These are phyloP conservation scores for Luzula sylvatica DNA, from an alignment of 176 grass and related monocot species.

Conservation along the genomic window DNA sequence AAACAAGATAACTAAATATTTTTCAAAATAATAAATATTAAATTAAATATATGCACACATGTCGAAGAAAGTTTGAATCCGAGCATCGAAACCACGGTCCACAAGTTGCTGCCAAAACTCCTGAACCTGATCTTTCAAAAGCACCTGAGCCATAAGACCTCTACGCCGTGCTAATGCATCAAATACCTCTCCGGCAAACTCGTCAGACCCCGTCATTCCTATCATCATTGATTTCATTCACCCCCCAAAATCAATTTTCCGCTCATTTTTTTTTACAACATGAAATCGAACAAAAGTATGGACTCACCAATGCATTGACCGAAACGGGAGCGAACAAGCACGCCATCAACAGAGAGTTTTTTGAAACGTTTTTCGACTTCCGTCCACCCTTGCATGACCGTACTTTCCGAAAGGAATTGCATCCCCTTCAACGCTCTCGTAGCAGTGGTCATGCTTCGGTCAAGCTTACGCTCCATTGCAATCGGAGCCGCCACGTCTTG, in stretches of 20 bases:
- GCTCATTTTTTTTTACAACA: not conserved
- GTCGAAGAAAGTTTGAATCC: constrained; percentile 87
- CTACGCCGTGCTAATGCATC: constrained; percentile 64
- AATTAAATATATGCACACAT: constrained; percentile 33
- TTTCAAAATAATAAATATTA: too few species aligned
- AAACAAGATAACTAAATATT: not conserved
- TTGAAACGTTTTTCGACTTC: constrained; percentile 68
- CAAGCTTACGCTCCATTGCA: constrained; percentile 24
- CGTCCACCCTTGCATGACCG: constrained; percentile 54
- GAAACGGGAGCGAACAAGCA: constrained; percentile 69
- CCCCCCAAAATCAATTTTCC: too few species aligned
- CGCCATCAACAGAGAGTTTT: constrained; percentile 55
- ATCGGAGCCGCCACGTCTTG: not conserved
- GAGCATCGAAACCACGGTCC: constrained; percentile 72
- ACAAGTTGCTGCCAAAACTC: constrained; percentile 96
- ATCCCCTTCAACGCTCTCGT: constrained; percentile 51
- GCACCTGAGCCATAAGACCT: constrained; percentile 44
- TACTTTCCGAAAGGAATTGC: constrained; percentile 66
- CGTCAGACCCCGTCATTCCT: constrained; percentile 83
- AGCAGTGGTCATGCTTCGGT: constrained; percentile 57
- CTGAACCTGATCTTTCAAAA: constrained; percentile 47
- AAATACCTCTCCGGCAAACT: constrained; percentile 60
- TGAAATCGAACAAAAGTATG: too few species aligned
- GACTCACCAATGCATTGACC: constrained; percentile 77
- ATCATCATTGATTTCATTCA: not conserved